Evolutionary conservation across 1,284 basidiomycete species (phyloP).

Genomic region (Omphalotus olearius): DNA sequence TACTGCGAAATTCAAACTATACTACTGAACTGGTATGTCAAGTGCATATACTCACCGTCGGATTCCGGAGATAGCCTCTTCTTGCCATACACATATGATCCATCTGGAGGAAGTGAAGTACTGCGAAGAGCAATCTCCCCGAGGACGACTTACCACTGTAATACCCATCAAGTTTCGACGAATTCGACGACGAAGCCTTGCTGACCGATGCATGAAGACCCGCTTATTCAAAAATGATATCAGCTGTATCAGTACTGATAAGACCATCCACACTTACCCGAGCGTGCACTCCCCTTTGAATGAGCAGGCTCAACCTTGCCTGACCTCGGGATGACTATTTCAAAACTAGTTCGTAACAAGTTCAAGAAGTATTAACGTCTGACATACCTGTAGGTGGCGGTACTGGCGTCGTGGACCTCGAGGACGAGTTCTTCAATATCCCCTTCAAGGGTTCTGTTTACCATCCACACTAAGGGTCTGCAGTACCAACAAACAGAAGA

Average conservation of each 20-base stretch:
- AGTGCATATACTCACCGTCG: neutral
- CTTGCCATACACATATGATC: slow-evolving; percentile 1
- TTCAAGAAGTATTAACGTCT: neutral
- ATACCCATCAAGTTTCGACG: slow-evolving; percentile 7
- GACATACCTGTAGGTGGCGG: slow-evolving; percentile 3
- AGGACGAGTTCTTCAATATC: slow-evolving; percentile 6
- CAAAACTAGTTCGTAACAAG: no score
- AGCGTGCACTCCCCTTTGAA: no score
- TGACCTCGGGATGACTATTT: no score
- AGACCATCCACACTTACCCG: no score
- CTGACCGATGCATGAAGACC: neutral
- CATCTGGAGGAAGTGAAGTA: neutral
- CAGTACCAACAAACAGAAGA: neutral
- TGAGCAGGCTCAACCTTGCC: no score
- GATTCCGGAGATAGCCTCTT: neutral
- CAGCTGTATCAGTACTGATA: no score
- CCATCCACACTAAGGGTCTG: no score
- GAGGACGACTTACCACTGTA: slow-evolving; percentile 4
- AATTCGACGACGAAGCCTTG: slow-evolving; percentile 3
- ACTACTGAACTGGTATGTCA: neutral
- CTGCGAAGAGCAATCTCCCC: neutral
- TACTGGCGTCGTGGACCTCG: neutral
- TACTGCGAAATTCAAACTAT: no score
- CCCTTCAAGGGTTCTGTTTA: slow-evolving; percentile 7
- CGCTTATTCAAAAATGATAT: no score